These are phyloP conservation scores for Punctularia strigosozonata DNA, from an alignment of 768 basidiomycete genomes.

Conservation along the genomic window DNA sequence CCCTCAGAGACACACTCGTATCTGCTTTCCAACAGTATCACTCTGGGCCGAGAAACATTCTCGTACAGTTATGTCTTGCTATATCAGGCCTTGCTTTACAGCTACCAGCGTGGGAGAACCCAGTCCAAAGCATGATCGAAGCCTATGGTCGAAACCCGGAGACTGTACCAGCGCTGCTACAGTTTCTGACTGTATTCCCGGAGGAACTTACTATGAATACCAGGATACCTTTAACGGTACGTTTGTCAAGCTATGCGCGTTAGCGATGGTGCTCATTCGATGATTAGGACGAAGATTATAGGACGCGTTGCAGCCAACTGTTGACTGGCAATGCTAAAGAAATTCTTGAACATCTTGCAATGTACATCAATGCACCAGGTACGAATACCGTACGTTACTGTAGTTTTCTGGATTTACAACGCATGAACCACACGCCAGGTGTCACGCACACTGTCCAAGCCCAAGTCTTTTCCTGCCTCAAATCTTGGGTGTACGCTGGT, in stretches of 20 bases:
- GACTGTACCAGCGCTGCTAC: conserved; percentile 74
- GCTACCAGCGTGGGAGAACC: conserved; percentile 73
- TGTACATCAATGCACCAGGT: conserved; percentile 90
- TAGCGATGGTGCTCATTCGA: not conserved
- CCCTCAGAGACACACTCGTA: conserved; percentile 83
- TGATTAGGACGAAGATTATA: conserved; percentile 64
- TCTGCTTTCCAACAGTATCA: conserved; percentile 63
- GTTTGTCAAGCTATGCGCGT: no score
- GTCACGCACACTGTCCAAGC: conserved; percentile 68
- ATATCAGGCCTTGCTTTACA: conserved; percentile 87
- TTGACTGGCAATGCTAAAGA: conserved; percentile 57
- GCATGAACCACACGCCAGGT: conserved; percentile 34
- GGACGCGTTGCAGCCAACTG: conserved; percentile 44
- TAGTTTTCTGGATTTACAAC: not conserved
- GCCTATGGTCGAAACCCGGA: conserved; percentile 74
- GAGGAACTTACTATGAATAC: conserved; percentile 81
- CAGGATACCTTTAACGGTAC: conserved; percentile 78
- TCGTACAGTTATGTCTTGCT: conserved; percentile 84
- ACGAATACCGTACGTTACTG: conserved; percentile 15
- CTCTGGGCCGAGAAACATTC: conserved; percentile 69
- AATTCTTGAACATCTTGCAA: conserved; percentile 65
- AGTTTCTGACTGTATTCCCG: conserved; percentile 84
- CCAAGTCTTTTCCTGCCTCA: conserved; percentile 76
- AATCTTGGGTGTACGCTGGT: conserved; percentile 81
- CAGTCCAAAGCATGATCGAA: conserved; percentile 73